phyloP scores from a whole-genome alignment of 805 yeast genomes.

The Nematodospora valgi region DNA sequence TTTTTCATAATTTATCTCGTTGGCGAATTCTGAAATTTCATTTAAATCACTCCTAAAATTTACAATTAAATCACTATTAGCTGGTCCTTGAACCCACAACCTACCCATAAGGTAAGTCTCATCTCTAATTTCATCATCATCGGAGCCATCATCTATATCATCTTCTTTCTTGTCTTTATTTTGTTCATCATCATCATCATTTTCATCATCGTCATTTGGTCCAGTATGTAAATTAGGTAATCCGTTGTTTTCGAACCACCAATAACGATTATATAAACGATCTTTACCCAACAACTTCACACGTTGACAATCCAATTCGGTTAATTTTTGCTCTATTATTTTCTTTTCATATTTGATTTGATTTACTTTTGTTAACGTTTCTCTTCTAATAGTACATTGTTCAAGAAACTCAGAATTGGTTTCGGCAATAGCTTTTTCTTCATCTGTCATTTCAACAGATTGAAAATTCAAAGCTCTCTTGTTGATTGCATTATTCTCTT shows the following conservation, averaged over 20 bases:
- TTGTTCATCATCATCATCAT: conserved; percentile 36
- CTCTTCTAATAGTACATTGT: conserved; percentile 44
- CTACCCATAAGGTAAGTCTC: conserved; percentile 76
- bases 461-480: not conserved
- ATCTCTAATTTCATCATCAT: conserved; percentile 40
- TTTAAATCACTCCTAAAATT: conserved; percentile 15
- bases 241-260: conserved; percentile 94
- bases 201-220: conserved; percentile 38
- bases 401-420: conserved; percentile 41
- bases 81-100: conserved; percentile 91
- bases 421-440: conserved; percentile 36
- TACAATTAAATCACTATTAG: conserved; percentile 39
- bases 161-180: conserved; percentile 12
- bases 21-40: conserved; percentile 13
- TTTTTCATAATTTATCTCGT: conserved; percentile 6
- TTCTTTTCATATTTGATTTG: conserved; percentile 47
- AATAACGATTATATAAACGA: conserved; percentile 78
- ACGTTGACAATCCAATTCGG: conserved; percentile 74
- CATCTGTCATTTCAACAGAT: conserved; percentile 36
- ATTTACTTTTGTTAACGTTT: conserved; percentile 37
- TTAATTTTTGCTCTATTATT: conserved; percentile 57
- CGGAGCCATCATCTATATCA: conserved; percentile 22
- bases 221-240: conserved; percentile 51
- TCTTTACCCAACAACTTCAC: conserved; percentile 77
- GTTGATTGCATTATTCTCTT: too few species aligned